Evolutionary conservation across 2,329 filamentous ascomycete genomes (phyloP), one percentile per base, ranked within the genome.

Genomic region (Metarhizium anisopliae): DNA sequence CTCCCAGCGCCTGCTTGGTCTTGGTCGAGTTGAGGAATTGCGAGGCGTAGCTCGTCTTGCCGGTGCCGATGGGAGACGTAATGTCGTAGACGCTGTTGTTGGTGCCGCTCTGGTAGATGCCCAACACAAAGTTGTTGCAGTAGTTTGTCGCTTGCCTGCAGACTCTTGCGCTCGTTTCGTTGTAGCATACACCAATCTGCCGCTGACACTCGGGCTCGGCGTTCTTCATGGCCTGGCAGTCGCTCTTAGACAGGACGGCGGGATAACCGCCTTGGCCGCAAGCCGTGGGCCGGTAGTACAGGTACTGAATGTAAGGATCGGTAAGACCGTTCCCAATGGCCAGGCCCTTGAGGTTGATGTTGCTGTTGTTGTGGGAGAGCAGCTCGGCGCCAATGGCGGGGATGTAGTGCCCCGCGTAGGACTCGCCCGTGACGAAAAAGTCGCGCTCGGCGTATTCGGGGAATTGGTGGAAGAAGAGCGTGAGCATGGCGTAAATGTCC

Each of bases 391-490:
- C 86, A 65, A 96, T 95, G 61, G 93, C 89, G 47, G 92, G 92
- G 62, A 96, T 95, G 76, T 96, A 96, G 77, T 96, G 92, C 40
- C 92, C 92, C 61, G 89, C 91, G 68, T 96, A 96, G 3, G 90
- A 95, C 77, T 96, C 92, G 71, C 92, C 92, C 60, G 91, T 86
- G 73, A 96, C 95, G 80, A 97, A 93, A 84, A 99, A 97, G 74
- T 93, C 87, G 74, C 96, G 93, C 70, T 85, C 81, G 51, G 90
- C 83, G 70, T 97, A 97, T 74, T 97, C 83, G 56, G 94, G 93
- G 81, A 97, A 97, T 72, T 96, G 89, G 77, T 95, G 87, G 83
- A 97, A 97, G 84, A 99, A 99, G 63, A 97, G 87, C 45, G 92
- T 94, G 62, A 99, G 79, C 60, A 97, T 87, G 62, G 93, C 93